A percentile compares a stretch with the other conserved stretches of the same genome.
These are phyloP conservation scores for Lichtheimia ornata DNA, from an alignment of 371 early-diverging fungal genomes.

Conservation along the genomic window DNA sequence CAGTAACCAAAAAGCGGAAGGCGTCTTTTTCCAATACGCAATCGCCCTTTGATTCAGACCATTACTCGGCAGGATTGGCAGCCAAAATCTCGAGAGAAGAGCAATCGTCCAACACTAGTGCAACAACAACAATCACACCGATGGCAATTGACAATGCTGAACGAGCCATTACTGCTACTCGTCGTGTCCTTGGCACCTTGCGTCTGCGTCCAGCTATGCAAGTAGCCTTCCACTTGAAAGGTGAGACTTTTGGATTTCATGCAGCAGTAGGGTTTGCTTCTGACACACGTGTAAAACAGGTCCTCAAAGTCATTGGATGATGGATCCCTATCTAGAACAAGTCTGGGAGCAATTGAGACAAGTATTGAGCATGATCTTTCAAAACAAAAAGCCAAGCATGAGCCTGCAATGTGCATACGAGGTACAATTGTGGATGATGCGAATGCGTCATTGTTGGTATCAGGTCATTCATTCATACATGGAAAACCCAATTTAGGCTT, in stretches of 20 bases:
- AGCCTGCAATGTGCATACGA: constrained; percentile 81
- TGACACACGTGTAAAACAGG: constrained; percentile 10
- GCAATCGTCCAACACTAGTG: too few species aligned
- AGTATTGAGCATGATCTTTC: constrained; percentile 68
- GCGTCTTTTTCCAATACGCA: too few species aligned
- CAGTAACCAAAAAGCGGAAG: too few species aligned
- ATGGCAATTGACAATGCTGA: constrained; percentile 12
- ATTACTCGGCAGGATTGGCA: too few species aligned
- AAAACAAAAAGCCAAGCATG: constrained; percentile 51
- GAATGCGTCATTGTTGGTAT: not conserved
- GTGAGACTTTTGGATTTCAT: not conserved
- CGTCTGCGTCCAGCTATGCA: constrained; percentile 28
- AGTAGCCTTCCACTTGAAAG: constrained; percentile 63
- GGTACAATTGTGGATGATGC: constrained; percentile 21
- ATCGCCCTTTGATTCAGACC: too few species aligned
- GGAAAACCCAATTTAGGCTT: constrained; percentile 42
- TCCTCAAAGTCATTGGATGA: constrained; percentile 61
- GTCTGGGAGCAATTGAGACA: constrained; percentile 63
- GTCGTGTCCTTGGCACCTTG: constrained; percentile 18
- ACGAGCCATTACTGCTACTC: not conserved
- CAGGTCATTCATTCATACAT: not conserved
- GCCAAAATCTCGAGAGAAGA: too few species aligned
- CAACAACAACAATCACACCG: constrained; percentile 1
- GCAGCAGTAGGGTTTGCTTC: not conserved
- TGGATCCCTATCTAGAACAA: constrained; percentile 61